phyloP scores from a whole-genome alignment of 1,284 basidiomycete species.

The Lentinula novae-zelandiae region DNA sequence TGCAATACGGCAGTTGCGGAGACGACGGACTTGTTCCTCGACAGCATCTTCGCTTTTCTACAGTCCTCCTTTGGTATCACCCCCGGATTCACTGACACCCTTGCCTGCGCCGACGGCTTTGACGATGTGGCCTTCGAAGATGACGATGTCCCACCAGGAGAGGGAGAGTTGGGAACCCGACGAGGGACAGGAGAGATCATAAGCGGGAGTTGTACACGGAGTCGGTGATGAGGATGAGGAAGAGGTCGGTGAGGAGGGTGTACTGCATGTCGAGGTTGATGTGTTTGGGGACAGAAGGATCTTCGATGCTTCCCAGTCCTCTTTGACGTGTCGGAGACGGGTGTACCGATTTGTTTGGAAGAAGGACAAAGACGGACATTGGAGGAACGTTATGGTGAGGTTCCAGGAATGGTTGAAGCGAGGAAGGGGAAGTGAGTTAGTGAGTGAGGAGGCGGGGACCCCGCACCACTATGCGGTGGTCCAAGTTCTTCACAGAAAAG shows the following conservation, averaged over 20 bases:
- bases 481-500: no score
- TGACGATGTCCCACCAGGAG: constrained; percentile 87
- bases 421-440: no score
- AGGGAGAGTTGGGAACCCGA: constrained; percentile 83
- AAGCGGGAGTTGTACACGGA: constrained; percentile 94
- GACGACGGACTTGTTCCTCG: no score
- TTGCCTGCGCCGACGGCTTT: constrained; percentile 94
- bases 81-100: constrained; percentile 23
- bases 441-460: no score
- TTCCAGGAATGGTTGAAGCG: no score
- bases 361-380: no score
- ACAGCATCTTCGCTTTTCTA: no score
- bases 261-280: constrained; percentile 95
- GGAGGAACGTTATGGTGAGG: no score
- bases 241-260: constrained; percentile 95
- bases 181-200: constrained; percentile 79
- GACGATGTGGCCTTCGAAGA: constrained; percentile 89
- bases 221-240: constrained; percentile 90
- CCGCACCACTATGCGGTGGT: no score
- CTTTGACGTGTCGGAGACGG: constrained; percentile 78
- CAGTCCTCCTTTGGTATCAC: no score
- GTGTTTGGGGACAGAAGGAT: constrained; percentile 75
- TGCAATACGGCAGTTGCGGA: no score
- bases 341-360: no score
- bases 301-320: constrained; percentile 80